Evolutionary conservation across 176 grass and related monocot species (phyloP).

Genomic region (Oryza brachyantha): DNA sequence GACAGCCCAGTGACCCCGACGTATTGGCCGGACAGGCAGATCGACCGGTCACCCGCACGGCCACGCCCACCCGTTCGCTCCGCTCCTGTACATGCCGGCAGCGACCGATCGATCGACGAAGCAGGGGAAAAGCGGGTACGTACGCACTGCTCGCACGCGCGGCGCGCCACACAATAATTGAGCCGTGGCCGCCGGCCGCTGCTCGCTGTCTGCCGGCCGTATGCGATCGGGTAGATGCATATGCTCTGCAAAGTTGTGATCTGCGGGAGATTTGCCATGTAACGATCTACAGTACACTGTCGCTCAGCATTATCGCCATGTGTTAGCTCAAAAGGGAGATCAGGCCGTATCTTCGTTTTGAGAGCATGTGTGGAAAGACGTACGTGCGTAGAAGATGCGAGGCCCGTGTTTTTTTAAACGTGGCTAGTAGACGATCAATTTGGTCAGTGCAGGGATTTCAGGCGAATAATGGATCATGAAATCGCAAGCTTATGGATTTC

Average conservation of each 20-base stretch:
- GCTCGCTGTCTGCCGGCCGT: background rate
- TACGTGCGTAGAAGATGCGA: background rate
- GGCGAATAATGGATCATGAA: background rate
- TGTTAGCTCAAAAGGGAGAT: conserved; percentile 7
- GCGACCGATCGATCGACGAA: background rate
- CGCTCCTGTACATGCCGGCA: background rate
- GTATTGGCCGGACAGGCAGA: too few relatives aligned
- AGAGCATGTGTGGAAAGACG: background rate
- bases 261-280: background rate
- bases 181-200: background rate
- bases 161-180: background rate
- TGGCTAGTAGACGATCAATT: background rate
- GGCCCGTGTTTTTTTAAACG: background rate
- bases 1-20: too few relatives aligned
- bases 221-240: too few relatives aligned
- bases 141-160: too few relatives aligned
- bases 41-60: too few relatives aligned
- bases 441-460: background rate
- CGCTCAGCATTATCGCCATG: background rate
- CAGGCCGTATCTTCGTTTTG: background rate
- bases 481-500: background rate
- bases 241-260: background rate
- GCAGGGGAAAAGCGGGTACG: too few relatives aligned
- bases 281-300: background rate
- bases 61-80: too few relatives aligned